Percentiles rank a stretch among this genome's conserved stretches.
Conservation (phyloP, 2,329 filamentous ascomycete genomes). For the Fragosphaeria purpurea region DNA sequence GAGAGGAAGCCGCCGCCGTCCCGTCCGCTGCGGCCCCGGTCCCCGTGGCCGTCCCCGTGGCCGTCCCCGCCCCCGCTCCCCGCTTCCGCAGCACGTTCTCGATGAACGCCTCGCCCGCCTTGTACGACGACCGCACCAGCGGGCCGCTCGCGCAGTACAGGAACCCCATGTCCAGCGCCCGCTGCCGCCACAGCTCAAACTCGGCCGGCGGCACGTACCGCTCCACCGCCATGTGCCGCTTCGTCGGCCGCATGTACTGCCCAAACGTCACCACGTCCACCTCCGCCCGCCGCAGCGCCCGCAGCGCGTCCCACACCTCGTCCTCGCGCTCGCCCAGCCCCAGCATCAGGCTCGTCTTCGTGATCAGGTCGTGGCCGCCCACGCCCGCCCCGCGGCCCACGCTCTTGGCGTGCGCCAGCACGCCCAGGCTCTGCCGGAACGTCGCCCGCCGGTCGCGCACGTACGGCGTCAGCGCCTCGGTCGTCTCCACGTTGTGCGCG, state of each 20-base stretch:
- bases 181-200: constrained; percentile 85
- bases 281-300: constrained; percentile 65
- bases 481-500: constrained; percentile 94
- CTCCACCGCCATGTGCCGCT: constrained; percentile 93
- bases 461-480: constrained; percentile 78
- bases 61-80: constrained; percentile 29
- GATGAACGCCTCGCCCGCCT: constrained; percentile 96
- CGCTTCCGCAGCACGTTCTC: constrained; percentile 94
- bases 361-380: constrained; percentile 55
- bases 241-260: constrained; percentile 99
- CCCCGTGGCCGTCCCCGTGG: background rate
- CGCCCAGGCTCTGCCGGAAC: constrained; percentile 73
- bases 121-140: constrained; percentile 89
- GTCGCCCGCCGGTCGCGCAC: constrained; percentile 84
- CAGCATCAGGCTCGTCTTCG: constrained; percentile 98
- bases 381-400: constrained; percentile 45
- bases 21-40: background rate
- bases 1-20: background rate
- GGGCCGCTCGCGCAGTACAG: constrained; percentile 92
- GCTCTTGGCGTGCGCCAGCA: constrained; percentile 73
- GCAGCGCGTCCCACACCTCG: constrained; percentile 70
- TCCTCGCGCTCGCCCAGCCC: constrained; percentile 87
- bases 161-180: constrained; percentile 90
- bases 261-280: constrained; percentile 97
- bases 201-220: constrained; percentile 86